These are phyloP conservation scores for Penicillium glabrum DNA, from an alignment of 2,329 filamentous ascomycete genomes.

Conservation along the genomic window DNA sequence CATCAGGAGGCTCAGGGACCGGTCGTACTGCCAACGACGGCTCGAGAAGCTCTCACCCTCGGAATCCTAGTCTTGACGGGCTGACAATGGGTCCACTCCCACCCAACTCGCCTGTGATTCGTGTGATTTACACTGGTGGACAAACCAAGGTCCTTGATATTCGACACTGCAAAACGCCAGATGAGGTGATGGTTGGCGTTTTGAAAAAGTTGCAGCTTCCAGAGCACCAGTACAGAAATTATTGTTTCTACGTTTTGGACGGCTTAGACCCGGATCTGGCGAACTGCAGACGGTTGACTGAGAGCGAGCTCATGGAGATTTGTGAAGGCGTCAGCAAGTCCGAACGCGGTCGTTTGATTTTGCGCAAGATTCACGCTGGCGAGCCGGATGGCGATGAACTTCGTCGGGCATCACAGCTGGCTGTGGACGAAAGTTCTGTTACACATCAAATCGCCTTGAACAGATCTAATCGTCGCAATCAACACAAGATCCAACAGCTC, in stretches of 20 bases:
- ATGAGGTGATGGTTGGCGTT: slow-evolving; percentile 89
- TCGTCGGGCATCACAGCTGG: slow-evolving; percentile 82
- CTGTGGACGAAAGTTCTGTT: slow-evolving; percentile 79
- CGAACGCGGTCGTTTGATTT: slow-evolving; percentile 85
- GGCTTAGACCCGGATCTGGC: slow-evolving; percentile 79
- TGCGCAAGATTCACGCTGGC: slow-evolving; percentile 87
- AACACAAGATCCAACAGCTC: slow-evolving; percentile 84
- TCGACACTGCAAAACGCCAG: slow-evolving; percentile 83
- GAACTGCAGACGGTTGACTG: slow-evolving; percentile 77
- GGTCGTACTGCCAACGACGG: slow-evolving; percentile 65
- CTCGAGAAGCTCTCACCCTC: slow-evolving; percentile 66
- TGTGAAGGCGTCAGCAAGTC: slow-evolving; percentile 82
- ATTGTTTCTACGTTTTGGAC: slow-evolving; percentile 92
- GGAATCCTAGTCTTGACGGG: slow-evolving; percentile 80
- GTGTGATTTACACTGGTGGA: slow-evolving; percentile 88
- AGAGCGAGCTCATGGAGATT: slow-evolving; percentile 85
- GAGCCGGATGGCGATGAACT: slow-evolving; percentile 87
- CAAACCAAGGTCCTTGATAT: slow-evolving; percentile 94
- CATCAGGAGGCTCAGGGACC: slow-evolving; percentile 53
- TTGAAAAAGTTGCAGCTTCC: slow-evolving; percentile 83
- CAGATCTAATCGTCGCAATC: slow-evolving; percentile 70
- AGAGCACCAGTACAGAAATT: slow-evolving; percentile 89
- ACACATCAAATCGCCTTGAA: slow-evolving; percentile 63
- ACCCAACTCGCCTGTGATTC: slow-evolving; percentile 81
- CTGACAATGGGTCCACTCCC: slow-evolving; percentile 84